Base-by-base conservation (phyloP, 2,329 filamentous ascomycete species). In the Diplodia mutila region DNA sequence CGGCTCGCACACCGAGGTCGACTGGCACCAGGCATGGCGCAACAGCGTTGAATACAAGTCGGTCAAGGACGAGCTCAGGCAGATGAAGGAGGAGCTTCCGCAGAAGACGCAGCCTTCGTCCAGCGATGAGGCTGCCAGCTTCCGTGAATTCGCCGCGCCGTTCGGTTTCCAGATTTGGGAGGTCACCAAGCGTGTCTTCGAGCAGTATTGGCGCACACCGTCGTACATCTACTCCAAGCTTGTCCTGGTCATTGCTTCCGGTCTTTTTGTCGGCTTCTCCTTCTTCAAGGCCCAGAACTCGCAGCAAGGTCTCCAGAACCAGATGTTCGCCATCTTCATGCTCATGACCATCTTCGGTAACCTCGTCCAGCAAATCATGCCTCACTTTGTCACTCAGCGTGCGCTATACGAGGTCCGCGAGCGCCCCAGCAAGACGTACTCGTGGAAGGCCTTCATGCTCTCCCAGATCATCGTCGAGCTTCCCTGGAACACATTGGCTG, bases 131-230 rank as follows among this genome's bases (percentile, higher is more conserved):
- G 83, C 87, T 27, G 83, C 85, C 16, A 82, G 82, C 70, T 92
- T 89, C 79, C 86, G 87, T 69, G 92, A 97, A 77, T 97, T 97
- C 69, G 93, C 93, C 3, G 91, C 92, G 5, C 87, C 91, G 0
- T 92, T 96, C 75, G 74, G 72, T 49, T 75, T 82, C 8, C 93
- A 97, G 78, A 81, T 94, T 51, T 81, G 80, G 67, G 85, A 89
- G 74, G 91, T 92, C 67, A 85, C 87, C 21, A 77, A 85, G 71
- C 92, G 93, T 74, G 90, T 95, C 29, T 95, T 95, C 83, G 87
- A 94, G 75, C 93, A 97, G 78, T 96, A 95, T 85, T 97, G 93
- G 93, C 91, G 93, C 69, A 94, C 90, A 0, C 93, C 93, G 0
- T 86, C 89, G 5, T 97, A 97, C 82, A 94, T 97, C 78, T 96